A percentile compares a stretch with the other conserved stretches of the same genome.
Conservation (phyloP, 2,329 filamentous ascomycete genomes). For the Pochonia chlamydosporia region DNA sequence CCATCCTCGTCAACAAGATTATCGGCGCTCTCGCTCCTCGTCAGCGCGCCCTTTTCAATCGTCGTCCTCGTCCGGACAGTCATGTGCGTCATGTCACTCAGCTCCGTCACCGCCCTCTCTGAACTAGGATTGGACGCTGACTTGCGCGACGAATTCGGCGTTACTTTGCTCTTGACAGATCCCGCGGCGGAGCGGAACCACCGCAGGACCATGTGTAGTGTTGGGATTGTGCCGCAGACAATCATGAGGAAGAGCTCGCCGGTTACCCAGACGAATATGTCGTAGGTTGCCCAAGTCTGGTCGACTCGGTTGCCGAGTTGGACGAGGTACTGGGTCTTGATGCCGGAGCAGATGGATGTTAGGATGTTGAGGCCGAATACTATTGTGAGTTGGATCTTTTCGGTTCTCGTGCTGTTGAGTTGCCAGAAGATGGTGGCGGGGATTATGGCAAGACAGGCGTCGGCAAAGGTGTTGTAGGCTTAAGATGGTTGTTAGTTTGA, state of each 20-base stretch:
- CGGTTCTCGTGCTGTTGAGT: slow-evolving; percentile 71
- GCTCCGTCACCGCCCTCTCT: slow-evolving; percentile 5
- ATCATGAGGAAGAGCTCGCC: slow-evolving; percentile 19
- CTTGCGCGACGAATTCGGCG: slow-evolving; percentile 4
- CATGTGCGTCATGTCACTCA: slow-evolving; percentile 10
- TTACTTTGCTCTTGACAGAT: slow-evolving; percentile 2
- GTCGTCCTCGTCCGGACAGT: slow-evolving; percentile 13
- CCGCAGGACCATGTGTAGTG: slow-evolving; percentile 12
- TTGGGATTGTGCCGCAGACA: slow-evolving; percentile 15
- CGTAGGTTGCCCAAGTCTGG: slow-evolving; percentile 16
- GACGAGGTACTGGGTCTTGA: slow-evolving; percentile 17
- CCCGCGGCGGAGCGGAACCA: slow-evolving; percentile 8
- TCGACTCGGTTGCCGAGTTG: slow-evolving; percentile 15
- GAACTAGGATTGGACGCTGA: neutral
- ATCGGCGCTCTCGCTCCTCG: slow-evolving; percentile 7
- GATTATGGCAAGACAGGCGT: slow-evolving; percentile 16
- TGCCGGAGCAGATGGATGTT: slow-evolving; percentile 17
- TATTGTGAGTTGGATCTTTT: slow-evolving; percentile 59
- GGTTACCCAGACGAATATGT: slow-evolving; percentile 17
- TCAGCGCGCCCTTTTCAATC: slow-evolving; percentile 7
- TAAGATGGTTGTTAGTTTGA: too few relatives aligned
- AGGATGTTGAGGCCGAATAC: slow-evolving; percentile 18
- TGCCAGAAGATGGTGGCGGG: slow-evolving; percentile 50
- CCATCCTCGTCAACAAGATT: slow-evolving; percentile 9
- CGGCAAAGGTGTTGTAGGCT: slow-evolving; percentile 18